Conservation (phyloP, 1,139 yeast species). For the Pneumocystis jirovecii region DNA sequence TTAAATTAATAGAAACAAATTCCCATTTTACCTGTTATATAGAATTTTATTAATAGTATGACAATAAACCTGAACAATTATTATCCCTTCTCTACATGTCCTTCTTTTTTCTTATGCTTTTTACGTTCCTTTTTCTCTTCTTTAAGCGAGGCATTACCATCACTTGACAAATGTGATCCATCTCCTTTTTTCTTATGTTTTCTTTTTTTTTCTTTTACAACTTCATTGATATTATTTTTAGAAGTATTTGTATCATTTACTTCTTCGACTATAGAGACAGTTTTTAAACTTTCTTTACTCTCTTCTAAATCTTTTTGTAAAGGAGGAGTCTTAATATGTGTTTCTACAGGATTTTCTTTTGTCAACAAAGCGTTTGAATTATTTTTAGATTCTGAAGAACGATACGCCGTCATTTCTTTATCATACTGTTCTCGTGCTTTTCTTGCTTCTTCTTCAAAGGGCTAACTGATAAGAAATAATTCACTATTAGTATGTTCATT, state of each 20-base stretch:
- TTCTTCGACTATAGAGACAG: not conserved
- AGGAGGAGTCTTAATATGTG: not conserved
- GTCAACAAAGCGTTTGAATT: not conserved
- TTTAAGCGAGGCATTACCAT: not conserved
- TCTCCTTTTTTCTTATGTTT: not conserved
- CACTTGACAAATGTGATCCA: not conserved
- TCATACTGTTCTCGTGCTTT: slow-evolving; percentile 51
- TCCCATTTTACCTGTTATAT: not conserved
- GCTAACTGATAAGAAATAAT: slow-evolving; percentile 13
- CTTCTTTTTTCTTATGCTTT: not conserved
- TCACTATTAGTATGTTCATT: not conserved
- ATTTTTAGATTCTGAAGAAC: not conserved
- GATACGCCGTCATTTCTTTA: slow-evolving; percentile 29
- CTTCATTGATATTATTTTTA: not conserved
- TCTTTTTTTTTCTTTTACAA: not conserved
- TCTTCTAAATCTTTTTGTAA: not conserved
- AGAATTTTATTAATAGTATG: not conserved
- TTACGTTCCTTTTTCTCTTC: not conserved
- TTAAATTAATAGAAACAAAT: not conserved
- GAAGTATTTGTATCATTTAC: not conserved
- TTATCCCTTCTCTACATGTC: not conserved
- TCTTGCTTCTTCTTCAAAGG: slow-evolving; percentile 63
- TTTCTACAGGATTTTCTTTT: not conserved
- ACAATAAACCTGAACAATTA: not conserved
- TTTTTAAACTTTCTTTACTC: not conserved